phyloP scores from a whole-genome alignment of 805 yeast species.

The Sugiyamaella lignohabitans region DNA sequence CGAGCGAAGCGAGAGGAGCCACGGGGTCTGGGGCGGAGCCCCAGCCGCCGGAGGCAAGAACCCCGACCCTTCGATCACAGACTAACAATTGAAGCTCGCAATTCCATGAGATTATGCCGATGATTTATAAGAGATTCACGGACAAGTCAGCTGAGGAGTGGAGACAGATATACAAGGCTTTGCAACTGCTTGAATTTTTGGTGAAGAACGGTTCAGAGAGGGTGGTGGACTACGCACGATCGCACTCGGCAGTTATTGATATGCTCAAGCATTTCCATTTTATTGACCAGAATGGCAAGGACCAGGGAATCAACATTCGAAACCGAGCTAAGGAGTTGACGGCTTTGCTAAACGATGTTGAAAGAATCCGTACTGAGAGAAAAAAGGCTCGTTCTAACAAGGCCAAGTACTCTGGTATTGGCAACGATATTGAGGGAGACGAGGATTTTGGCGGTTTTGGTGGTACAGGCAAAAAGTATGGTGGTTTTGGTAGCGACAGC shows the following conservation, averaged over 20 bases:
- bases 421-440: conserved; percentile 30
- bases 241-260: conserved; percentile 70
- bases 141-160: conserved; percentile 95
- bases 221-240: conserved; percentile 88
- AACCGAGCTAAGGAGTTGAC: conserved; percentile 78
- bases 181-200: conserved; percentile 85
- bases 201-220: conserved; percentile 91
- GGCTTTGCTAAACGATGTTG: conserved; percentile 68
- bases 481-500: conserved; percentile 33
- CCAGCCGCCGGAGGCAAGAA: too few species aligned
- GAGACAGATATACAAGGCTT: conserved; percentile 94
- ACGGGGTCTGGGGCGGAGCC: too few species aligned
- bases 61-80: background rate
- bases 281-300: conserved; percentile 87
- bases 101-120: conserved; percentile 42
- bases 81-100: conserved; percentile 16
- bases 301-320: conserved; percentile 93
- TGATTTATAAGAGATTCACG: conserved; percentile 63
- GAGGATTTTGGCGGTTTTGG: conserved; percentile 26
- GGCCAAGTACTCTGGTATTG: conserved; percentile 75
- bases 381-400: conserved; percentile 84
- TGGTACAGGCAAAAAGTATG: conserved; percentile 30
- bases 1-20: too few species aligned
- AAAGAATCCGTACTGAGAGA: conserved; percentile 70
- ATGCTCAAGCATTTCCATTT: conserved; percentile 92